These are phyloP conservation scores for Cercospora berteroae DNA, from an alignment of 2,329 filamentous ascomycete species.

Conservation along the genomic window DNA sequence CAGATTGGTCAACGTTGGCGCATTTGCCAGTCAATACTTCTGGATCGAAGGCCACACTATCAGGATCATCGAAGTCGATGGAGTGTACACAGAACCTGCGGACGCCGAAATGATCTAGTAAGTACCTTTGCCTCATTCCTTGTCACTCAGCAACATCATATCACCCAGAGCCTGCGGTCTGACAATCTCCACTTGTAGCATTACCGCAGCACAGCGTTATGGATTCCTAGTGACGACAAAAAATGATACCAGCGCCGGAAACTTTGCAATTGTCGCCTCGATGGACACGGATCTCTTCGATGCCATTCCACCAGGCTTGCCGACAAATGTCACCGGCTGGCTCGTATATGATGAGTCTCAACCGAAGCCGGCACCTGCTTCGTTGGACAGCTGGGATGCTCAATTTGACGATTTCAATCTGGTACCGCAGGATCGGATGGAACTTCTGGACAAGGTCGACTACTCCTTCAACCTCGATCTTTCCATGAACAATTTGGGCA, in stretches of 20 bases:
- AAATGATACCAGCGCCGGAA: slow-evolving; percentile 47
- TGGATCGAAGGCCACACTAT: slow-evolving; percentile 67
- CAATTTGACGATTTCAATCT: slow-evolving; percentile 70
- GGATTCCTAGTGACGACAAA: slow-evolving; percentile 64
- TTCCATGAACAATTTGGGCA: slow-evolving; percentile 63
- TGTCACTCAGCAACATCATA: no score
- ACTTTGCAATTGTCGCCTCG: slow-evolving; percentile 60
- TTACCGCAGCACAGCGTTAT: slow-evolving; percentile 70
- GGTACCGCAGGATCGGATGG: slow-evolving; percentile 64
- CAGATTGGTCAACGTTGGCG: slow-evolving; percentile 67
- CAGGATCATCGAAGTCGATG: slow-evolving; percentile 67
- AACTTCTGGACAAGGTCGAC: slow-evolving; percentile 61
- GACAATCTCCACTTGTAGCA: slow-evolving; percentile 17
- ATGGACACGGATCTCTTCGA: slow-evolving; percentile 62
- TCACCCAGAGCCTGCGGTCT: background rate
- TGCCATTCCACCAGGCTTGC: slow-evolving; percentile 62
- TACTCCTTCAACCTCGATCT: slow-evolving; percentile 59
- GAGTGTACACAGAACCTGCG: slow-evolving; percentile 61
- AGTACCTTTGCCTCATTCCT: background rate
- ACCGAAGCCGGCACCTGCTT: slow-evolving; percentile 50
- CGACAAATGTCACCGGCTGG: slow-evolving; percentile 61
- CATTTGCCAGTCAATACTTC: slow-evolving; percentile 70
- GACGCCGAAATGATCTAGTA: slow-evolving; percentile 59
- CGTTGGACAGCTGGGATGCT: slow-evolving; percentile 61
- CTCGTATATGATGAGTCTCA: slow-evolving; percentile 55